phyloP scores from a whole-genome alignment of 2,329 filamentous ascomycete genomes.

The Calycina herbarum region DNA sequence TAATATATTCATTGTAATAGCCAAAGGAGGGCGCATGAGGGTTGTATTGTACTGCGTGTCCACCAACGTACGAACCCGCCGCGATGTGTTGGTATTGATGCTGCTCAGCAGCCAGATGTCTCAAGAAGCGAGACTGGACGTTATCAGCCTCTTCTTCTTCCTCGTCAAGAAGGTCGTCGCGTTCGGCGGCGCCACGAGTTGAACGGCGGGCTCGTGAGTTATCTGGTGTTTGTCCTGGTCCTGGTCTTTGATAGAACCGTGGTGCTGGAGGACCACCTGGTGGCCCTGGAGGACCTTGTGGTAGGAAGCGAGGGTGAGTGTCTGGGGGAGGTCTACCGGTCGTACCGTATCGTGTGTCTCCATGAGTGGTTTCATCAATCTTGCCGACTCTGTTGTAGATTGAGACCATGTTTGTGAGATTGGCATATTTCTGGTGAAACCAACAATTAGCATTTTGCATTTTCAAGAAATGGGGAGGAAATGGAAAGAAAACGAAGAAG shows the following conservation, averaged over 20 bases:
- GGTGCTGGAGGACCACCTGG: neutral
- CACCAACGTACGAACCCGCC: too few species aligned
- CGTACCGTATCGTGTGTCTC: constrained; percentile 19
- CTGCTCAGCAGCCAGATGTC: neutral
- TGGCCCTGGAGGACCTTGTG: neutral
- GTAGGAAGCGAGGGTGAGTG: neutral
- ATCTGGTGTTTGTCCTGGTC: neutral
- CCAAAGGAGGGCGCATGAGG: too few species aligned
- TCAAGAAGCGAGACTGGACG: neutral
- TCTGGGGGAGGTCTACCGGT: constrained; percentile 8
- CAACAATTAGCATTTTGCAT: neutral
- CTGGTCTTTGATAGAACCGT: neutral
- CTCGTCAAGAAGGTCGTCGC: neutral
- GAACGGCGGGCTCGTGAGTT: constrained; percentile 1
- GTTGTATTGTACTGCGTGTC: too few species aligned
- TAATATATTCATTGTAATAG: neutral
- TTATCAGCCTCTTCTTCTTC: neutral
- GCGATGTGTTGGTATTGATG: neutral
- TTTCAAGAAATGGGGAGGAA: too few species aligned
- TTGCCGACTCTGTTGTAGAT: constrained; percentile 15
- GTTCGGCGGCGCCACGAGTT: neutral
- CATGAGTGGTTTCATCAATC: constrained; percentile 6
- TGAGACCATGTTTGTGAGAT: constrained; percentile 12
- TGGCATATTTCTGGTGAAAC: constrained; percentile 10
- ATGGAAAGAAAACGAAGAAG: neutral